Evolutionary conservation across 768 basidiomycete genomes (phyloP).

Genomic region (Leccinum fibrillosum): DNA sequence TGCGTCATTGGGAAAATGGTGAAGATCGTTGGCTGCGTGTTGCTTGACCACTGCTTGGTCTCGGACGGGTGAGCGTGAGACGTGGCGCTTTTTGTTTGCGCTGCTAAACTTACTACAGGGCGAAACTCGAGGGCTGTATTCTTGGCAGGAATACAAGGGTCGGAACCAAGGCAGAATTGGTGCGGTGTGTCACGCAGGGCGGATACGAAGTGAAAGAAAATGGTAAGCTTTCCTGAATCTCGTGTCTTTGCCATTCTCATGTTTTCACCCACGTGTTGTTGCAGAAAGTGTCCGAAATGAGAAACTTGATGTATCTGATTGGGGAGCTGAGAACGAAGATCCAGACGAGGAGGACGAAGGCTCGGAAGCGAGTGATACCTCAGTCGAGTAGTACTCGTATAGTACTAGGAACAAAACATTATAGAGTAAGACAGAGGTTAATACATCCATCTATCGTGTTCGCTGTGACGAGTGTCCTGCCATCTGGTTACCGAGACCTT

Average conservation of each 20-base stretch:
- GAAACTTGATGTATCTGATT: constrained; percentile 55
- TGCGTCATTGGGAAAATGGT: constrained; percentile 82
- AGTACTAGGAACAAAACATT: constrained; percentile 1
- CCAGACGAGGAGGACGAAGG: constrained; percentile 20
- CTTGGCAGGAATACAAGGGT: constrained; percentile 73
- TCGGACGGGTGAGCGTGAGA: constrained; percentile 65
- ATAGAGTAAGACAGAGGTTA: background rate
- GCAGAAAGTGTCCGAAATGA: constrained; percentile 55
- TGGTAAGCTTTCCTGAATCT: constrained; percentile 39
- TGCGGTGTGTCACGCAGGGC: constrained; percentile 68
- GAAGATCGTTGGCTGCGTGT: constrained; percentile 77
- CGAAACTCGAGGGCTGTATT: constrained; percentile 73
- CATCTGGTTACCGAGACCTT: constrained; percentile 83
- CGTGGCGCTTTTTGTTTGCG: background rate
- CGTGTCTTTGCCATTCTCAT: background rate
- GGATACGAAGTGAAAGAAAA: constrained; percentile 69
- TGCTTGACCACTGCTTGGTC: constrained; percentile 87
- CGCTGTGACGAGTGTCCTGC: constrained; percentile 32
- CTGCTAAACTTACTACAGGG: constrained; percentile 40
- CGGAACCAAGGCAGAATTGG: constrained; percentile 65
- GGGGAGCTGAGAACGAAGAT: constrained; percentile 40
- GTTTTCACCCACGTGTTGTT: background rate
- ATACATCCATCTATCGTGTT: constrained; percentile 16
- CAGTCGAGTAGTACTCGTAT: constrained; percentile 1
- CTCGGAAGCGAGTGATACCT: constrained; percentile 10